phyloP scores from a whole-genome alignment of 805 yeast species.

The Myxozyma vanderwaltii region DNA sequence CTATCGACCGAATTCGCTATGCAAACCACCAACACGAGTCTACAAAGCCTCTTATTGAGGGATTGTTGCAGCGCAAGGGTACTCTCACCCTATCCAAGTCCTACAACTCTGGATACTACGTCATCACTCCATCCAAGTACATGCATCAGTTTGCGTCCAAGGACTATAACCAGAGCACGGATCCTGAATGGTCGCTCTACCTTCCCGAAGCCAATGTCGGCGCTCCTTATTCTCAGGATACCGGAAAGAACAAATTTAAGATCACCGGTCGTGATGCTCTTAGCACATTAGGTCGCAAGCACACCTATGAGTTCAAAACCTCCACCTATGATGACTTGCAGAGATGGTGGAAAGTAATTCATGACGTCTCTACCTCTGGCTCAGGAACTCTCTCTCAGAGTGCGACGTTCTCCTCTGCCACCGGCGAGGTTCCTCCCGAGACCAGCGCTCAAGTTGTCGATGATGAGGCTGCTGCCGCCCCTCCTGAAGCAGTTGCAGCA shows the following conservation, averaged over 20 bases:
- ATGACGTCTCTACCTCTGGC: conserved; percentile 25
- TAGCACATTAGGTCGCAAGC: conserved; percentile 41
- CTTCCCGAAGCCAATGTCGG: conserved; percentile 53
- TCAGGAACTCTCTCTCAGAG: conserved; percentile 9
- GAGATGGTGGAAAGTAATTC: conserved; percentile 51
- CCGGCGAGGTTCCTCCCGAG: conserved; percentile 5
- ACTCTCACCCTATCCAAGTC: conserved; percentile 47
- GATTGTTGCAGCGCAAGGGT: conserved; percentile 50
- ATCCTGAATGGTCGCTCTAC: conserved; percentile 51
- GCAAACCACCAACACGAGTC: conserved; percentile 47
- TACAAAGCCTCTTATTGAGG: conserved; percentile 52
- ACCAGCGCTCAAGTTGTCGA: background rate
- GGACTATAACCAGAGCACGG: conserved; percentile 47
- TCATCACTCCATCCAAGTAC: conserved; percentile 50
- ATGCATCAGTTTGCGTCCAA: conserved; percentile 52
- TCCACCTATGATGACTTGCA: conserved; percentile 49
- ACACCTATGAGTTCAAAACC: conserved; percentile 48
- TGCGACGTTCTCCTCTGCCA: conserved; percentile 8
- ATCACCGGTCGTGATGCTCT: conserved; percentile 50
- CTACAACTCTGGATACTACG: conserved; percentile 50
- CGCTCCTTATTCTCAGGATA: conserved; percentile 39
- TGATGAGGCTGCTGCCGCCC: background rate
- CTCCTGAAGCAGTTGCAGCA: background rate
- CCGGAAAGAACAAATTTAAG: conserved; percentile 47
- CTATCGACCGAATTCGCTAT: conserved; percentile 44